These are phyloP conservation scores for Echium plantagineum DNA, from an alignment of 257 asterid species.

Conservation along the genomic window DNA sequence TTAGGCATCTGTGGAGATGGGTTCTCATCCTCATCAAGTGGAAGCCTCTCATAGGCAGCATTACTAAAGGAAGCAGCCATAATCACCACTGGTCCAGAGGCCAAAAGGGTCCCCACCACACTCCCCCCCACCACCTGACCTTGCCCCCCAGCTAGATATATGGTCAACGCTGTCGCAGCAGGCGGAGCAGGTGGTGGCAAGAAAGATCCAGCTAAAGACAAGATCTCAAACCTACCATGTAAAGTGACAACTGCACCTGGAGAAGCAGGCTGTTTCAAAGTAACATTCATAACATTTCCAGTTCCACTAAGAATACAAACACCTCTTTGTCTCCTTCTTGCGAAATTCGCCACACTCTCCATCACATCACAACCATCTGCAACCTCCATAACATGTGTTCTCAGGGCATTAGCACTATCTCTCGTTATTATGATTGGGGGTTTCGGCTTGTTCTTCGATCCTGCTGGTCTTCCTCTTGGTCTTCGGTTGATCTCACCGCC, in stretches of 20 bases:
- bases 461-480: conserved; percentile 82
- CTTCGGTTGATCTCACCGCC: conserved; percentile 46
- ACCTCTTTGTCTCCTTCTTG: conserved; percentile 71
- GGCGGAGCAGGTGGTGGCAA: conserved; percentile 93
- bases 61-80: conserved; percentile 94
- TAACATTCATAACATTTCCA: conserved; percentile 69
- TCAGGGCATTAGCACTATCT: conserved; percentile 81
- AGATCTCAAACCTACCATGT: conserved; percentile 81
- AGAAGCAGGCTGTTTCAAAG: conserved; percentile 70
- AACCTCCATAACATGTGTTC: conserved; percentile 91
- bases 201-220: conserved; percentile 66
- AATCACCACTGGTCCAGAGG: conserved; percentile 72
- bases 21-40: conserved; percentile 62
- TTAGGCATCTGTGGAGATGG: conserved; percentile 3
- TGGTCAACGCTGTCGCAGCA: conserved; percentile 56
- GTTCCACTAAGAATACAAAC: conserved; percentile 84
- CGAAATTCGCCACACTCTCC: conserved; percentile 66
- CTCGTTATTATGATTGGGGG: conserved; percentile 87
- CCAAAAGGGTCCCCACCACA: conserved; percentile 73
- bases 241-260: conserved; percentile 67
- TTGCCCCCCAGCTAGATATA: conserved; percentile 81
- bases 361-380: conserved; percentile 73
- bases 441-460: conserved; percentile 80
- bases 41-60: conserved; percentile 84
- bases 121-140: conserved; percentile 94